phyloP scores from a whole-genome alignment of 179 eudicot species.

The Sideroxylon spinosum region DNA sequence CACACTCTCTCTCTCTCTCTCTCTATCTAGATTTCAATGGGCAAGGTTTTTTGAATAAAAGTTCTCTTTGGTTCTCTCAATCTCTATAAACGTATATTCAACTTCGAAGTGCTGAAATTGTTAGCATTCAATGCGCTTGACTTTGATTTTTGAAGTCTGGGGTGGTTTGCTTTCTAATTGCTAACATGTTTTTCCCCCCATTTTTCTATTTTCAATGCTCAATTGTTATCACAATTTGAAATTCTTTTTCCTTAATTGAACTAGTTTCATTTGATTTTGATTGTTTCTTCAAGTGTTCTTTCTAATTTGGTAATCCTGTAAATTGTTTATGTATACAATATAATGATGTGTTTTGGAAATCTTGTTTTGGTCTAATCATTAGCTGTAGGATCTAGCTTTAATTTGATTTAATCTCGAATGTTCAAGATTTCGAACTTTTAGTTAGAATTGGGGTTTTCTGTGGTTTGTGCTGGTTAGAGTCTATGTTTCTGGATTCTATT shows the following conservation, averaged over 20 bases:
- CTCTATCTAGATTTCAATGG: conserved; percentile 50
- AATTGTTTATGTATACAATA: background rate
- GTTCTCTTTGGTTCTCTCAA: no score
- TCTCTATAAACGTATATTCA: background rate
- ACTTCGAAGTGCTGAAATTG: conserved; percentile 6
- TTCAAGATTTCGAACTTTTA: conserved; percentile 5
- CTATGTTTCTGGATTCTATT: background rate
- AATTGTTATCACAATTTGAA: background rate
- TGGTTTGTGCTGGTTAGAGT: conserved; percentile 5
- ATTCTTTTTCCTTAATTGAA: conserved; percentile 1
- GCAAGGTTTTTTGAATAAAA: conserved; percentile 27
- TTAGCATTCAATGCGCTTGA: conserved; percentile 16
- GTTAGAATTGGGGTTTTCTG: conserved; percentile 1
- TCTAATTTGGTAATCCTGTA: background rate
- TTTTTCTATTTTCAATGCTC: background rate
- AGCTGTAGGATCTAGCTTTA: conserved; percentile 25
- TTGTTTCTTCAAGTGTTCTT: conserved; percentile 1
- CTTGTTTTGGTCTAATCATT: conserved; percentile 23
- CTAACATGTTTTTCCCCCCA: background rate
- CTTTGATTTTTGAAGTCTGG: conserved; percentile 18
- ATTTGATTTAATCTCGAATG: background rate
- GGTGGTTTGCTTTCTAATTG: conserved; percentile 22
- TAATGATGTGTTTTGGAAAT: conserved; percentile 11
- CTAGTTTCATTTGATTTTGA: conserved; percentile 7
- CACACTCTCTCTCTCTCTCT: conserved; percentile 10